phyloP scores from a whole-genome alignment of 1,284 basidiomycete genomes.

The Cronartium ribicola region DNA sequence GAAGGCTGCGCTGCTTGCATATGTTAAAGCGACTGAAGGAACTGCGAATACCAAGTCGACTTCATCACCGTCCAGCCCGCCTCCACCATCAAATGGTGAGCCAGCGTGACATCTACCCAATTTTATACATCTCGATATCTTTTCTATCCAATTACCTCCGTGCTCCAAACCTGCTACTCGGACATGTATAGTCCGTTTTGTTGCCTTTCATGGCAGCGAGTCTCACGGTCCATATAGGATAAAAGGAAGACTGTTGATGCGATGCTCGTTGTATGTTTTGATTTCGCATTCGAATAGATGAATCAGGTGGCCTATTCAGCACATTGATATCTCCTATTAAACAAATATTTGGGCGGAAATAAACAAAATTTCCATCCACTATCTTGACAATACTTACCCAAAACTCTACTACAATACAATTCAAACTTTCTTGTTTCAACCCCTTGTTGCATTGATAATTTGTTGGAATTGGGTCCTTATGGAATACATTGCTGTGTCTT shows the following conservation, averaged over 20 bases:
- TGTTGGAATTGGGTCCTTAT: too few species aligned
- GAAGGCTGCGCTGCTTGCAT: constrained; percentile 31
- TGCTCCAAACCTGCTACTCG: too few species aligned
- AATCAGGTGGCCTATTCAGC: neutral
- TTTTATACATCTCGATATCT: neutral
- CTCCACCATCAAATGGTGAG: constrained; percentile 1
- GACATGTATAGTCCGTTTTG: too few species aligned
- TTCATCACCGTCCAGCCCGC: neutral
- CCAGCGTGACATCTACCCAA: neutral
- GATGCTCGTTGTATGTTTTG: constrained; percentile 4
- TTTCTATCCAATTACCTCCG: neutral
- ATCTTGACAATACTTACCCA: neutral
- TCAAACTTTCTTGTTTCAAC: neutral
- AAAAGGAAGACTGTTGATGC: constrained; percentile 3
- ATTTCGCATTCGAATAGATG: neutral
- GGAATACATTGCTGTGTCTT: neutral
- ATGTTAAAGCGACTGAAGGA: constrained; percentile 32
- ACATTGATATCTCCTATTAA: neutral
- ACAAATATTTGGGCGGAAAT: neutral
- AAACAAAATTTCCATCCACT: neutral
- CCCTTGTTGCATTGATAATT: neutral
- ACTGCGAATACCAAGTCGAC: neutral
- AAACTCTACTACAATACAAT: neutral
- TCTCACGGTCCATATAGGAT: neutral
- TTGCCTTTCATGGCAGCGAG: neutral